Percentiles rank a stretch among this genome's conserved stretches.
These are phyloP conservation scores for Mycena crocata DNA, from an alignment of 768 basidiomycete genomes.

Conservation along the genomic window DNA sequence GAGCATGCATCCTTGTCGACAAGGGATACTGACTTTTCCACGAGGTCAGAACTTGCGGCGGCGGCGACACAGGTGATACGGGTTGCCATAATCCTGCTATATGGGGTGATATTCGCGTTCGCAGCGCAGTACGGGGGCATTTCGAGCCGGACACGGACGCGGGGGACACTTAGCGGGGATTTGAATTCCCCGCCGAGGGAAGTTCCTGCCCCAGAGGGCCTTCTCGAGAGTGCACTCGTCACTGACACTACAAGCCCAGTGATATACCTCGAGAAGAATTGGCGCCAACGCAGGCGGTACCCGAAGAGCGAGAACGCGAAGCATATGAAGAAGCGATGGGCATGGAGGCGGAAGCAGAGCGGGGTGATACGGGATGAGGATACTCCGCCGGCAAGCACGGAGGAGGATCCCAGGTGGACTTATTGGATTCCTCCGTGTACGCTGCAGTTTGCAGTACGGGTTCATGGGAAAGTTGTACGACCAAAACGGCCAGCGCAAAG, in stretches of 20 bases:
- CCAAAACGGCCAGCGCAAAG: slow-evolving; percentile 9
- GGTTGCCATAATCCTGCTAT: not conserved
- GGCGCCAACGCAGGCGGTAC: slow-evolving; percentile 1
- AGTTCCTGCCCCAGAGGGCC: slow-evolving; percentile 9
- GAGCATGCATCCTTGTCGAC: not conserved
- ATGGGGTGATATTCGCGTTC: slow-evolving; percentile 11
- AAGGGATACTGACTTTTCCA: not conserved
- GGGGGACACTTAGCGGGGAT: slow-evolving; percentile 22
- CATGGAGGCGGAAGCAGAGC: not conserved
- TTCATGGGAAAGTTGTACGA: slow-evolving; percentile 14
- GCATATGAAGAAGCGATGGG: not conserved
- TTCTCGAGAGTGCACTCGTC: not conserved
- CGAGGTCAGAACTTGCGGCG: not conserved
- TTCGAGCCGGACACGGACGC: not conserved
- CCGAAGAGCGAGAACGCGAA: slow-evolving; percentile 4
- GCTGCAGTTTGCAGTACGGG: not conserved
- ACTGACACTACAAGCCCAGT: slow-evolving; percentile 13
- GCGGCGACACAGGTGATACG: not conserved
- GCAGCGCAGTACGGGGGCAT: slow-evolving; percentile 19
- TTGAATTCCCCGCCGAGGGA: slow-evolving; percentile 21
- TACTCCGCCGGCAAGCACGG: not conserved
- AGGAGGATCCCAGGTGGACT: not conserved
- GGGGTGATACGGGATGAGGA: not conserved
- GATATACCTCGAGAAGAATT: not conserved
- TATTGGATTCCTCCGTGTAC: slow-evolving; percentile 9